A percentile compares a stretch with the other conserved stretches of the same genome.
Conservation (phyloP, 176 grass and related monocot genomes). For the Olyra latifolia region DNA sequence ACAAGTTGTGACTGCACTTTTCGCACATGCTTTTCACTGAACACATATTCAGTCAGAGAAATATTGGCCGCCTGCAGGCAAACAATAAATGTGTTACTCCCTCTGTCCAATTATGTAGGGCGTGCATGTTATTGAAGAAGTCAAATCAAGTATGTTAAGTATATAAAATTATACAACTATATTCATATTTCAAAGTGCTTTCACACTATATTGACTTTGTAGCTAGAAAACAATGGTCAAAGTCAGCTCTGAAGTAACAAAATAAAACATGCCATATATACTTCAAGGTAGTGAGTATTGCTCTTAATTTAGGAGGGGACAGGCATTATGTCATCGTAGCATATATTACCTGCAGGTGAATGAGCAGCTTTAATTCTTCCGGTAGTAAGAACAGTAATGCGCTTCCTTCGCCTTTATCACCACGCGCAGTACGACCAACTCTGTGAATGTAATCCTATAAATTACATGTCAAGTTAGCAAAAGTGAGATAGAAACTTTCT, state of each 20-base stretch:
- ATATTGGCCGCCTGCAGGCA: constrained; percentile 81
- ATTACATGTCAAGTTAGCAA: constrained; percentile 10
- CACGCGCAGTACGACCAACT: constrained; percentile 92
- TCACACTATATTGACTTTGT: no score
- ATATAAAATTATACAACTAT: no score
- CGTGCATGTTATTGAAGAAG: no score
- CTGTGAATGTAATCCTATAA: constrained; percentile 97
- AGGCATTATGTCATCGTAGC: no score
- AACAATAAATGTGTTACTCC: constrained; percentile 17
- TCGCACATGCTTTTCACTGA: constrained; percentile 76
- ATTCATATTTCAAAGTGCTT: no score
- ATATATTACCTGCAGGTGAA: constrained; percentile 71
- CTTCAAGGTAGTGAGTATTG: no score
- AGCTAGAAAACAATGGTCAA: no score
- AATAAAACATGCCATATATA: no score
- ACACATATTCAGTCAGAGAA: constrained; percentile 80
- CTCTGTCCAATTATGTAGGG: no score
- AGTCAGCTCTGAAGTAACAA: background rate
- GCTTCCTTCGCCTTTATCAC: constrained; percentile 81
- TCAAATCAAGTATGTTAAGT: no score
- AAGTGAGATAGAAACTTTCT: background rate
- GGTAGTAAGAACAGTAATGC: constrained; percentile 88
- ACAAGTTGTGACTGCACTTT: constrained; percentile 95
- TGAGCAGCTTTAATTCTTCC: constrained; percentile 81
- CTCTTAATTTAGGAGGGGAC: no score